Base-by-base conservation (phyloP, 2,329 filamentous ascomycete genomes). In the Scedosporium apiospermum region DNA sequence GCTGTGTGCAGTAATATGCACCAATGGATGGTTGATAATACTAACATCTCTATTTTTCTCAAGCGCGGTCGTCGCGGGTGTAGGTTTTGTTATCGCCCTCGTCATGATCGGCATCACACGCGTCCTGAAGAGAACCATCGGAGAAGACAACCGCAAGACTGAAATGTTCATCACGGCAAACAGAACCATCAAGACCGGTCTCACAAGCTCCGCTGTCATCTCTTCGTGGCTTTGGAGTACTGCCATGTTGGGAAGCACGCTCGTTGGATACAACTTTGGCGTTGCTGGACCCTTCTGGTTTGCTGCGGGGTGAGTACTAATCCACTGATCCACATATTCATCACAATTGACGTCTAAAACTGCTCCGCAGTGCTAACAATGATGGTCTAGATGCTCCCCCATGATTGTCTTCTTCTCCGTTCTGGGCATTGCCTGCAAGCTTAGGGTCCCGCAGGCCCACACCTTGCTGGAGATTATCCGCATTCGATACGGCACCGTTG, bases 141-240 rank as follows among this genome's bases (percentile, higher is more conserved):
- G 78, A 1, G 80, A 83, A 64, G 80, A 82, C 58, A 82, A 81
- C 62, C 73, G 74, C 23, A 81, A 78, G 21, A 82, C 79, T 0
- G 81, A 83, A 68, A 83, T 81, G 78, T 82, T 82, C 67, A 82
- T 82, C 76, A 80, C 78, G 0, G 80, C 80, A 2, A 82, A 83
- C 61, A 75, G 80, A 4, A 75, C 72, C 7, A 79, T 83, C 0
- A 75, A 77, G 1, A 80, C 79, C 0, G 81, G 81, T 1, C 65
- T 83, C 26, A 82, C 80, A 7, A 77, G 80, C 2, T 82, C 80
- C 0, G 80, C 81, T 6, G 80, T 83, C 0, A 77, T 82, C 18
- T 82, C 80, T 38, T 81, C 78, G 0, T 83, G 80, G 81, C 74
- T 82, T 2, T 82, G 79, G 78, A 80, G 77, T 23, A 83, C 80